Percentiles rank a stretch among this genome's conserved stretches.
Evolutionary conservation across 345 rosid genomes (phyloP).

Genomic region (Raphanus raphanistrum): DNA sequence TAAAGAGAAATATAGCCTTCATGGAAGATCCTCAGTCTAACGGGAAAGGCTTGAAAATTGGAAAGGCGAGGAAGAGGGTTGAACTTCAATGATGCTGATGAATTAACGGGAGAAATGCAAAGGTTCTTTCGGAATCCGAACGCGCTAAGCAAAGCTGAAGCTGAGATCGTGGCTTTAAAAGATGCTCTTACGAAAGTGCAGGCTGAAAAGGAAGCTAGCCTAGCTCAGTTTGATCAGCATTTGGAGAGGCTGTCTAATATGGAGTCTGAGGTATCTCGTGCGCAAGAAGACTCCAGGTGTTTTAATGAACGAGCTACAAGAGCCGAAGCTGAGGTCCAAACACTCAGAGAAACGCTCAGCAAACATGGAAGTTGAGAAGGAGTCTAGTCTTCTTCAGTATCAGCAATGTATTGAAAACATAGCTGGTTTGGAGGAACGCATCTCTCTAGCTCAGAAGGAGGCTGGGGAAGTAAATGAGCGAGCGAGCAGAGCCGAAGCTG

Average conservation of each 20-base stretch:
- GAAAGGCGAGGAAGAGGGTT: slow-evolving; percentile 76
- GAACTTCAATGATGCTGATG: slow-evolving; percentile 62
- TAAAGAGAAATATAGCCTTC: slow-evolving; percentile 63
- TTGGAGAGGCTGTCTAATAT: slow-evolving; percentile 68
- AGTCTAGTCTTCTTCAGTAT: slow-evolving; percentile 59
- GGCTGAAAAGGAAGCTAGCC: slow-evolving; percentile 83
- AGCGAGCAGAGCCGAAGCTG: slow-evolving; percentile 62
- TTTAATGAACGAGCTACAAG: slow-evolving; percentile 63
- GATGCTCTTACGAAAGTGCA: slow-evolving; percentile 80
- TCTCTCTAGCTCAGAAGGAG: slow-evolving; percentile 56
- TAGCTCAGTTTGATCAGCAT: slow-evolving; percentile 68
- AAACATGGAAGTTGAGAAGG: slow-evolving; percentile 66
- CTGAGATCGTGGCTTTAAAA: slow-evolving; percentile 69
- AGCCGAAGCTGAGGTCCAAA: slow-evolving; percentile 77
- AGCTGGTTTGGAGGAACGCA: slow-evolving; percentile 52
- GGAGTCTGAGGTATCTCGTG: slow-evolving; percentile 71
- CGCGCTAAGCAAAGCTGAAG: slow-evolving; percentile 66
- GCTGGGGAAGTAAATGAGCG: slow-evolving; percentile 63
- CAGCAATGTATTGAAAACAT: slow-evolving; percentile 75
- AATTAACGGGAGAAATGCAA: slow-evolving; percentile 38
- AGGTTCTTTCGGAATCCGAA: slow-evolving; percentile 61
- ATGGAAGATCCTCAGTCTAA: slow-evolving; percentile 58
- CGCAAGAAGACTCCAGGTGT: slow-evolving; percentile 63
- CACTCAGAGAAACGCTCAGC: slow-evolving; percentile 61
- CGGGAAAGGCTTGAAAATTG: slow-evolving; percentile 53